phyloP scores from a whole-genome alignment of 495 filamentous ascomycete genomes.

The Talaromyces proteolyticus region DNA sequence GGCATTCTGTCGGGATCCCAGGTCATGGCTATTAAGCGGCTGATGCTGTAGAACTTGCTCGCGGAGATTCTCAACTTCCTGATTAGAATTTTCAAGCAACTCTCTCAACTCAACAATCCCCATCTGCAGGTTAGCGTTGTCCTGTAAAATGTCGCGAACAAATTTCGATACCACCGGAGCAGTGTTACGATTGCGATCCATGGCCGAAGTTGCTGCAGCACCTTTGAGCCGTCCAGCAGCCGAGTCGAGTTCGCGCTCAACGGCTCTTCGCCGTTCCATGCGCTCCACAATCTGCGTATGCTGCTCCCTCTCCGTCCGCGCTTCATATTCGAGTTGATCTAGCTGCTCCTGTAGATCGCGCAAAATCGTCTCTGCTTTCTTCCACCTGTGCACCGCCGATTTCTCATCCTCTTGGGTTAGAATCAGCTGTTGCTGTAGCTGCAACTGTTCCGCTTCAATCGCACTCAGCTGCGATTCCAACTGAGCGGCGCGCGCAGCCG shows the following conservation, averaged over 20 bases:
- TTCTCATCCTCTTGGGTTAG: slow-evolving; percentile 64
- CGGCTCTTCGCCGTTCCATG: slow-evolving; percentile 68
- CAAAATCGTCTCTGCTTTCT: slow-evolving; percentile 69
- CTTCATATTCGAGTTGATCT: slow-evolving; percentile 81
- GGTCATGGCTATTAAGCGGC: slow-evolving; percentile 44
- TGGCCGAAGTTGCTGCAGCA: slow-evolving; percentile 60
- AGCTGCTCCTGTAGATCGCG: slow-evolving; percentile 75
- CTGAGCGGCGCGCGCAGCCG: slow-evolving; percentile 66
- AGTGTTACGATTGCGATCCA: slow-evolving; percentile 46
- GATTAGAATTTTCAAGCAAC: slow-evolving; percentile 87
- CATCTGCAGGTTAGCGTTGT: slow-evolving; percentile 88
- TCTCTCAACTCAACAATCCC: slow-evolving; percentile 87
- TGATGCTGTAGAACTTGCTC: slow-evolving; percentile 82
- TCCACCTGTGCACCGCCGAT: slow-evolving; percentile 75
- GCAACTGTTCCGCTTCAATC: slow-evolving; percentile 75
- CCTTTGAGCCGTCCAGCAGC: slow-evolving; percentile 74
- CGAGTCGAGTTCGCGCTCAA: slow-evolving; percentile 70
- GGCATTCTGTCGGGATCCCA: slow-evolving; percentile 9
- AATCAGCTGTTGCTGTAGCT: slow-evolving; percentile 59
- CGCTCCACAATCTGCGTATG: slow-evolving; percentile 76
- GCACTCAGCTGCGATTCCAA: slow-evolving; percentile 71
- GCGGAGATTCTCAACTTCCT: slow-evolving; percentile 81
- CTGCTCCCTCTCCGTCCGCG: slow-evolving; percentile 72
- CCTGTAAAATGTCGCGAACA: slow-evolving; percentile 89
- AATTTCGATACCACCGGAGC: slow-evolving; percentile 80